phyloP scores from a whole-genome alignment of 495 filamentous ascomycete species.

The Annulohypoxylon maeteangense region DNA sequence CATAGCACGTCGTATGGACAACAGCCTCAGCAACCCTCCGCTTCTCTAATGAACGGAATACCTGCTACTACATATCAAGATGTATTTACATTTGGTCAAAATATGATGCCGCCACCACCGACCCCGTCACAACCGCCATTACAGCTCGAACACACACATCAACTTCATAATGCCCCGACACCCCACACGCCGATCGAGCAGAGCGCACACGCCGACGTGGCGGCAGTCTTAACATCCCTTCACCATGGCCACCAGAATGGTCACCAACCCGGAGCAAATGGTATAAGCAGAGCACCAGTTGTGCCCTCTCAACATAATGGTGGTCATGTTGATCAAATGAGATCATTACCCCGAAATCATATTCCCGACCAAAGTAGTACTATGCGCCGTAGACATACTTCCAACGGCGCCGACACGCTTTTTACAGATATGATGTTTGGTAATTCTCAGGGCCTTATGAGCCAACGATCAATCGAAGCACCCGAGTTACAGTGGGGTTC shows the following conservation, averaged over 20 bases:
- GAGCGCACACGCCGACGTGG: constrained; percentile 41
- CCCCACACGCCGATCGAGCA: constrained; percentile 42
- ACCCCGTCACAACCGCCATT: constrained; percentile 39
- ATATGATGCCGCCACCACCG: constrained; percentile 46
- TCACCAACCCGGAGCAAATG: constrained; percentile 19
- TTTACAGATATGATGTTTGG: constrained; percentile 56
- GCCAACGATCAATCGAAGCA: constrained; percentile 29
- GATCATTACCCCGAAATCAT: constrained; percentile 24
- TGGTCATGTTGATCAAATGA: constrained; percentile 27
- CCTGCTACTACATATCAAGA: constrained; percentile 33
- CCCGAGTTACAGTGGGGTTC: constrained; percentile 71
- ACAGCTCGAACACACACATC: constrained; percentile 33
- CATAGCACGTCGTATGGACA: constrained; percentile 71
- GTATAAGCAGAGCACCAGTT: constrained; percentile 19
- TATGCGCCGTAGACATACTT: constrained; percentile 38
- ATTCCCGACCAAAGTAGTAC: constrained; percentile 25
- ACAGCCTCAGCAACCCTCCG: constrained; percentile 46
- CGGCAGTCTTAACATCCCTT: constrained; percentile 41
- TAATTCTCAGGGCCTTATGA: constrained; percentile 20
- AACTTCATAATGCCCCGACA: constrained; percentile 17
- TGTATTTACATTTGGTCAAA: constrained; percentile 39
- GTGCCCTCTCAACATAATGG: constrained; percentile 24
- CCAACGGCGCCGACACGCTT: constrained; percentile 34
- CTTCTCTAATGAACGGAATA: constrained; percentile 30
- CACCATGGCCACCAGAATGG: constrained; percentile 41